Percentiles rank a stretch among this genome's conserved stretches.
phyloP scores from a whole-genome alignment of 768 basidiomycete genomes.

The Hericium coralloides region DNA sequence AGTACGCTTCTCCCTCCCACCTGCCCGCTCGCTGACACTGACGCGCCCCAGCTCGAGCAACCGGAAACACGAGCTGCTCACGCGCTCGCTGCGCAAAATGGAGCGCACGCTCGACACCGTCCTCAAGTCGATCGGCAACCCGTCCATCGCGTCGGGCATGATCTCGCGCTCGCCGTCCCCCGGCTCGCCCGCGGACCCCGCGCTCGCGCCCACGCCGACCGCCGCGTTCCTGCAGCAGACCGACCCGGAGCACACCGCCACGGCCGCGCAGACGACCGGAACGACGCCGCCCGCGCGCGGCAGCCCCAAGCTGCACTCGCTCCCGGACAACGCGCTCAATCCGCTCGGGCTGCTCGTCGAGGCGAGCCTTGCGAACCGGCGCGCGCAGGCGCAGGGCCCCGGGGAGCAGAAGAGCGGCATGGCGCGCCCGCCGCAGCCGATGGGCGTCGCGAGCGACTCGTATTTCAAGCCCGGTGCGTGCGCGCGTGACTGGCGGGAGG shows the following conservation, averaged over 20 bases:
- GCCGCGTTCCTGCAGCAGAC: not conserved
- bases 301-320: conserved; percentile 81
- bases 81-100: conserved; percentile 81
- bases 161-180: conserved; percentile 79
- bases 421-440: conserved; percentile 23
- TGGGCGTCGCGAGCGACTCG: conserved; percentile 78
- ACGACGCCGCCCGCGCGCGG: conserved; percentile 28
- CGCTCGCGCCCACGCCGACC: conserved; percentile 7
- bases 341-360: conserved; percentile 91
- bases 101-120: conserved; percentile 90
- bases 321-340: conserved; percentile 89
- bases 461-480: conserved; percentile 80
- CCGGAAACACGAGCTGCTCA: conserved; percentile 80
- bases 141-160: conserved; percentile 68
- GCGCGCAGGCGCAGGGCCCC: conserved; percentile 34
- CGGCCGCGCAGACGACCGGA: conserved; percentile 12
- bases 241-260: conserved; percentile 15
- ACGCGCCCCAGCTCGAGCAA: conserved; percentile 19
- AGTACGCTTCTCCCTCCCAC: conserved; percentile 36
- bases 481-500: not conserved
- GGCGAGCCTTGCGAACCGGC: conserved; percentile 70
- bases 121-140: conserved; percentile 80
- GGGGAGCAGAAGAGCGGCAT: conserved; percentile 1
- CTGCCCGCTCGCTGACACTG: conserved; percentile 15
- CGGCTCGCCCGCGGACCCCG: conserved; percentile 11